Conservation (phyloP, 192 early-diverging fungal genomes). For the Chytriomyces confervae region DNA sequence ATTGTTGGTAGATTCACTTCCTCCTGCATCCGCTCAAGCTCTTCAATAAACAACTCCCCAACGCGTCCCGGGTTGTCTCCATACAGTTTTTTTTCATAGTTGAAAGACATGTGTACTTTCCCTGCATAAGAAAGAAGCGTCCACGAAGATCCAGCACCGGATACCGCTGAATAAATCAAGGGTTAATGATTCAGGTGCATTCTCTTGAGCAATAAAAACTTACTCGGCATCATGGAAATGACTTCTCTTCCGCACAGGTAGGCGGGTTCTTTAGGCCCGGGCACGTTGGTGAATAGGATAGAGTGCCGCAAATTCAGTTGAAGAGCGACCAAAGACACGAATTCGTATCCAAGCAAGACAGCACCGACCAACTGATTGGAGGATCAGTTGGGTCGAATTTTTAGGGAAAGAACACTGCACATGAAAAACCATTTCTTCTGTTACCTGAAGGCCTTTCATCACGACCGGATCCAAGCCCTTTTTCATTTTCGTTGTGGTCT, state of each 20-base stretch:
- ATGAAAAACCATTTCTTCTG: neutral
- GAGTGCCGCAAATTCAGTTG: neutral
- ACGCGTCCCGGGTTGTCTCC: no score
- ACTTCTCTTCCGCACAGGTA: conserved; percentile 4
- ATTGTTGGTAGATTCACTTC: no score
- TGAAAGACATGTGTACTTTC: no score
- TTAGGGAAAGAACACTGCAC: neutral
- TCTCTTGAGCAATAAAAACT: neutral
- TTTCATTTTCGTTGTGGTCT: neutral
- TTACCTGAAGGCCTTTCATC: neutral
- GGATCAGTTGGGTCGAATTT: neutral
- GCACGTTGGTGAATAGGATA: conserved; percentile 34
- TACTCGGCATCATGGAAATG: neutral
- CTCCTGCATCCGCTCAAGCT: no score
- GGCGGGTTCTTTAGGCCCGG: conserved; percentile 12
- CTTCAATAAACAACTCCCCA: no score
- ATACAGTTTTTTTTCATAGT: no score
- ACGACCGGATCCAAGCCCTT: neutral
- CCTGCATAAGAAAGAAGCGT: no score
- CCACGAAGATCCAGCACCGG: neutral
- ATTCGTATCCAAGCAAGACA: conserved; percentile 1
- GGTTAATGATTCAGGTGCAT: neutral
- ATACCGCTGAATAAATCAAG: neutral
- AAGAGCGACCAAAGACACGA: neutral
- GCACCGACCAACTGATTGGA: neutral